Percentiles rank a stretch among this genome's conserved stretches.
Conservation (phyloP, 2,329 filamentous ascomycete genomes). For the Periglandula ipomoeae region DNA sequence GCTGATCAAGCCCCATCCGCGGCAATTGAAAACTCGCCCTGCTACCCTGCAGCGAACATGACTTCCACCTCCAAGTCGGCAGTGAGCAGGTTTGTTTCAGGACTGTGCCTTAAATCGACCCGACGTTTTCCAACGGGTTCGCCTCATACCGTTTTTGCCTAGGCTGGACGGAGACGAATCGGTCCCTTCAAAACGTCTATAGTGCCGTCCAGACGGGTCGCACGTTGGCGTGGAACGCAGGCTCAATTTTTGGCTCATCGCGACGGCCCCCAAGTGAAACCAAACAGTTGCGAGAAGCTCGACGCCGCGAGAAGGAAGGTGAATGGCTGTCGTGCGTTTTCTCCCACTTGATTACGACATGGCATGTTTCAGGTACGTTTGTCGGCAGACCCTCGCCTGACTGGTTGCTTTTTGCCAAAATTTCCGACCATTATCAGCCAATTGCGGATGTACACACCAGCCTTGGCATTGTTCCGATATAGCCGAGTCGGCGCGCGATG, state of each 20-base stretch:
- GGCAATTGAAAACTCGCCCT: no score
- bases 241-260: not conserved
- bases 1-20: no score
- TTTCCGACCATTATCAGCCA: not conserved
- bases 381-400: not conserved
- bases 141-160: no score
- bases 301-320: not conserved
- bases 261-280: not conserved
- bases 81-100: no score
- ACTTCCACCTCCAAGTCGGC: no score
- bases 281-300: not conserved
- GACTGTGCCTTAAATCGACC: no score
- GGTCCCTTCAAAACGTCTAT: not conserved
- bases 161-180: no score
- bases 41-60: no score
- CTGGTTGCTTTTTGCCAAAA: not conserved
- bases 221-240: not conserved
- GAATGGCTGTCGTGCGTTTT: not conserved
- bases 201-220: not conserved
- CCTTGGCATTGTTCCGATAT: not conserved
- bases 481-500: not conserved
- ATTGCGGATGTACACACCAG: not conserved
- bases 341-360: not conserved
- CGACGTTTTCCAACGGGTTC: no score
- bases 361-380: not conserved